Base-by-base conservation (phyloP, 768 basidiomycete genomes). In the Lactarius evosmus region DNA sequence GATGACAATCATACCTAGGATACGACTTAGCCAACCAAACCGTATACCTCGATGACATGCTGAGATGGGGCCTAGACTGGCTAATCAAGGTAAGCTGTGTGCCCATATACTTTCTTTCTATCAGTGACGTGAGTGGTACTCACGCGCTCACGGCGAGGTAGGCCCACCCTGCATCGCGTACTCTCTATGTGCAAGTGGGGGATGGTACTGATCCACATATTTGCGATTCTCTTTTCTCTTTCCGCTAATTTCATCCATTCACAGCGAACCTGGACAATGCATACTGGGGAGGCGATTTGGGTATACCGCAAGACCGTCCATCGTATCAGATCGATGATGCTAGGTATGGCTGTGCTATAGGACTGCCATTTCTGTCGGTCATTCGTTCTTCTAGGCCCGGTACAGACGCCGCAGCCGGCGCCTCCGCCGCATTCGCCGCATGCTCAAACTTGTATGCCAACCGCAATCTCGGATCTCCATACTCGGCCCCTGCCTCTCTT, bases 51-150 rank as follows among this genome's bases (percentile, higher is more conserved):
- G 95, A 97, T 70, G 83, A 85, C 65, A 94, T 91, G 80, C 77
- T 96, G 58, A 85, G 94, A 64, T 96, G 92, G 91, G 88, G 93
- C 29, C 82, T 93, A 51, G 89, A 93, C 74, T 97, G 93, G 93
- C 77, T 95, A 56, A 92, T 95, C 58, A 93, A 91, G 79, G 93
- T 88, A 61, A 65, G 78, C 57, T n/a, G 19, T 25, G 2, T 12
- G 36, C 54, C 33, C 34, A 7, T 58, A 16, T 25, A 55, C 33
- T 6, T 36, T 32, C 11, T 16, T 29, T 54, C 29, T 58, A 51
- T 14, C 16, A 50, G 33, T n/a, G n/a, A n/a, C n/a, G n/a, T n/a
- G n/a, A n/a, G n/a, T 40, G 14, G 11, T 34, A 19, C 57, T 9
- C 38, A 54, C 25, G 58, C 52, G 19, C 62, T 38, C 65, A 41